Conservation (phyloP, 768 basidiomycete species). For the Xerocomellus chrysenteron region DNA sequence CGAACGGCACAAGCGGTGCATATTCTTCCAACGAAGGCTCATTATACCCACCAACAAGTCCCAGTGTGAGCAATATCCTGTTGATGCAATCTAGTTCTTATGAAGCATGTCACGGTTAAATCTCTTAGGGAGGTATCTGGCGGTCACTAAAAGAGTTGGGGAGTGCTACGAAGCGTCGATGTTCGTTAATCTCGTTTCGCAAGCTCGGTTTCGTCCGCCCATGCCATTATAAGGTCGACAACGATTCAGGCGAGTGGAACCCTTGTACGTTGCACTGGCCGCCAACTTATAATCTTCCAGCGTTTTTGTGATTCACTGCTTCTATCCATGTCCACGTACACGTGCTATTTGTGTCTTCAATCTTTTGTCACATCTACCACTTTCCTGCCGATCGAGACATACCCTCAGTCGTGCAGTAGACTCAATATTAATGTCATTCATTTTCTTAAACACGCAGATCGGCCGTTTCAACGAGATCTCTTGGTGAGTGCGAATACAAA, state of each 20-base stretch:
- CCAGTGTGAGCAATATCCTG: slow-evolving; percentile 14
- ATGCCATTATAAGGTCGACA: slow-evolving; percentile 16
- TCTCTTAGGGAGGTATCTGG: slow-evolving; percentile 20
- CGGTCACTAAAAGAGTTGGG: slow-evolving; percentile 12
- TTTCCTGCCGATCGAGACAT: not conserved
- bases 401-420: not conserved
- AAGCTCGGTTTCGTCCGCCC: slow-evolving; percentile 16
- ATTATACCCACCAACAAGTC: not conserved
- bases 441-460: not conserved
- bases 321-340: not conserved
- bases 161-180: slow-evolving; percentile 13
- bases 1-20: not conserved
- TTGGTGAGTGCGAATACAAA: slow-evolving; percentile 7
- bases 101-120: not conserved
- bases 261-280: not conserved
- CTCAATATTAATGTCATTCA: slow-evolving; percentile 3
- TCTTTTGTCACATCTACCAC: slow-evolving; percentile 2
- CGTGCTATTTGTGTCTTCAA: not conserved
- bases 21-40: slow-evolving; percentile 10
- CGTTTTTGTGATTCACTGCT: slow-evolving; percentile 14
- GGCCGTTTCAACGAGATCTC: not conserved
- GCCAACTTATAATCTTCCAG: slow-evolving; percentile 2
- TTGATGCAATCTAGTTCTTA: not conserved
- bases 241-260: slow-evolving; percentile 24
- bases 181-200: slow-evolving; percentile 15